Evolutionary conservation across 2,329 filamentous ascomycete species (phyloP), one percentile per base, ranked within the genome.

Genomic region (Colletotrichum abscissum): DNA sequence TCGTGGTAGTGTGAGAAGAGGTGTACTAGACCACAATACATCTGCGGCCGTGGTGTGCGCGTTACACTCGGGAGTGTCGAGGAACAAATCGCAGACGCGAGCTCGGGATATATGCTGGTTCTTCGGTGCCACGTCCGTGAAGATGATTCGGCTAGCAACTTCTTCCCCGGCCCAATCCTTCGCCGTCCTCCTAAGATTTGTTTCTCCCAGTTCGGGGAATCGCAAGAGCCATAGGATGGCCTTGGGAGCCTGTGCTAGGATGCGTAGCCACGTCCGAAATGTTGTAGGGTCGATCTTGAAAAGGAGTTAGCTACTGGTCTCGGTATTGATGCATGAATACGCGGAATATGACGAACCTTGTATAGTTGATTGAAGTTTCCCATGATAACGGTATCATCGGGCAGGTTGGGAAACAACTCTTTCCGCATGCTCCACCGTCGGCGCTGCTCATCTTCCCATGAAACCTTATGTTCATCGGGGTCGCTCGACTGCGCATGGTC

Each of bases 311-410:
- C 55, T 46, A 42, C 19, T 55, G 63, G 24, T 30, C 79, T n/a
- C 19, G n/a, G 22, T 16, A n/a, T 22, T 12, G 24, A 22, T 26
- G 28, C 63, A 14, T 19, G 19, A 49, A 49, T 49, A 57, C 24
- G 9, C n/a, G 11, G 8, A 30, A 78, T 86, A 76, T 11, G 35
- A 78, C 87, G 76, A 86, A 97, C 95, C 91, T 99, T 99, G 86
- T 99, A 99, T 38, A 99, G 87, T 82, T 99, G 97, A 80, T 99
- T 99, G 84, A 99, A 99, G 82, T 99, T 99, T 7, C 95, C 97
- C 72, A 99, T 88, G 78, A 99, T 98, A 78, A 99, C 92, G 24
- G 91, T 90, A 80, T 98, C 92, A 78, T 98, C 93, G 3, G 91
- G 86, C 14, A 99, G 86, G 22, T 89, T 87, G 0, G 97, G 97